Base-by-base conservation (phyloP, 2,329 filamentous ascomycete genomes). In the Penicillium hordei region DNA sequence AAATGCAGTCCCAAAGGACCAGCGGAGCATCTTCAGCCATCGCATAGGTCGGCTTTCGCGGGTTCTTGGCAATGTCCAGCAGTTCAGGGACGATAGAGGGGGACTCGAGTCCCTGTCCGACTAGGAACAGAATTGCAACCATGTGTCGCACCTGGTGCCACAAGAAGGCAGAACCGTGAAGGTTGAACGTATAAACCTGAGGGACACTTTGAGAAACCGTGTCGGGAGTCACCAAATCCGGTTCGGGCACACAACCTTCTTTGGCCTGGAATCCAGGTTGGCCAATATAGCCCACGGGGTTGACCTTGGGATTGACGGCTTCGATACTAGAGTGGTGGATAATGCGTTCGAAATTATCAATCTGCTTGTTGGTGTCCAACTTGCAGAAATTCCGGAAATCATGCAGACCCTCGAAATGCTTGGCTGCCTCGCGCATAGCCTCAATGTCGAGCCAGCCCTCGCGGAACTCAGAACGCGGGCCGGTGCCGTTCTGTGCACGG, bases 301-400 rank as follows among this genome's bases (percentile, higher is more conserved):
- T 81, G 39, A 75, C 78, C 19, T 77, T 70, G 79, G 64, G 70
- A 23, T 82, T 74, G 2, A 93, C 86, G 68, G 89, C 83, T 58
- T 91, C 86, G 61, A 99, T 89, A 67, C 89, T 86, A 10, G 91
- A 85, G 75, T 89, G 86, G 72, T 89, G 93, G 66, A 99, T 91
- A 43, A 85, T 83, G 42, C 94, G 83, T 66, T 85, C 79, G 68
- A 93, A 97, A 71, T 90, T 94, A 34, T 86, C 86, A 66, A 96
- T 90, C 75, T 96, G 91, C 80, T 97, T 97, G 67, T 83, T 86
- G 1, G 89, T 83, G 75, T 99, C 94, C 58, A 97, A 82, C 75
- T 96, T 96, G 83, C 94, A 97, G 71, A 97, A 90, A 75, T 99
- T 99, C 59, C 94, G 86, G 78, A 97, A 99, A 78, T 99, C 94